Conservation (phyloP, 805 yeast genomes). For the Kregervanrija fluxuum region DNA sequence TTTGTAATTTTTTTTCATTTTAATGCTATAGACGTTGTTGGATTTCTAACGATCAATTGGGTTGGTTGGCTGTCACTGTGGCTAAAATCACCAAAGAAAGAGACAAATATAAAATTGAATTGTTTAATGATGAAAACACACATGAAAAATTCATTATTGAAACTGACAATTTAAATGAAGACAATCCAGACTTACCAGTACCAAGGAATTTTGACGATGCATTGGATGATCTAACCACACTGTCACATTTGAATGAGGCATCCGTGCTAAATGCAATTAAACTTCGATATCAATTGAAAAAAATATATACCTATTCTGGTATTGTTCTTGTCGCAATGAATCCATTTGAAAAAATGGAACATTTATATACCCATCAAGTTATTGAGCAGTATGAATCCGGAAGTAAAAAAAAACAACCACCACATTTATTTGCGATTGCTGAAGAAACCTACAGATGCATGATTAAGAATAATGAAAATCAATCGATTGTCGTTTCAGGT, state of each 20-base stretch:
- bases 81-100: slow-evolving; percentile 34
- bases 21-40: slow-evolving; percentile 53
- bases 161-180: slow-evolving; percentile 40
- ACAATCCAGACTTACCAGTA: slow-evolving; percentile 59
- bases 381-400: slow-evolving; percentile 91
- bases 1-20: background rate
- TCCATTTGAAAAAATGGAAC: slow-evolving; percentile 88
- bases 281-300: slow-evolving; percentile 78
- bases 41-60: slow-evolving; percentile 65
- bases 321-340: slow-evolving; percentile 93
- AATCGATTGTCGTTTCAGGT: slow-evolving; percentile 96
- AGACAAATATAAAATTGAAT: slow-evolving; percentile 41
- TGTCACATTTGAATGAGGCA: slow-evolving; percentile 92
- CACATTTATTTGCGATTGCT: slow-evolving; percentile 94
- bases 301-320: slow-evolving; percentile 93
- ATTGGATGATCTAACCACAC: slow-evolving; percentile 89
- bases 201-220: slow-evolving; percentile 90
- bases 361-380: slow-evolving; percentile 80
- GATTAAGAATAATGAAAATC: slow-evolving; percentile 77
- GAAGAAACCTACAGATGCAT: slow-evolving; percentile 93
- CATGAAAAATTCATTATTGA: slow-evolving; percentile 42
- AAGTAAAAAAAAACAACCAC: slow-evolving; percentile 88
- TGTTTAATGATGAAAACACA: slow-evolving; percentile 41
- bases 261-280: slow-evolving; percentile 94
- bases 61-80: slow-evolving; percentile 71